phyloP scores from a whole-genome alignment of 23 red algal species.

The Chondrus crispus region DNA sequence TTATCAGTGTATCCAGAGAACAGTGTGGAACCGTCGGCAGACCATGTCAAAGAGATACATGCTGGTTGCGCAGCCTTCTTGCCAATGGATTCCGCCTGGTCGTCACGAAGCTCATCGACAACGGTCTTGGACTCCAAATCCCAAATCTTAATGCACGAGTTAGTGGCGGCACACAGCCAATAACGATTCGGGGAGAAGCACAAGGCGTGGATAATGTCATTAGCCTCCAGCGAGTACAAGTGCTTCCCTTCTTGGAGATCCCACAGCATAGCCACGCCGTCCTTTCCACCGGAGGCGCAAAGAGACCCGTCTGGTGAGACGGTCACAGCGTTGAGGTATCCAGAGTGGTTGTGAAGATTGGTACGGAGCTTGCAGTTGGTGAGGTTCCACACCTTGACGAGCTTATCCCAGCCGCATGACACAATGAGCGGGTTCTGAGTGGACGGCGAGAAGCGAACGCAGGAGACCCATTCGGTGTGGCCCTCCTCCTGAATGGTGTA shows the following conservation, averaged over 20 bases:
- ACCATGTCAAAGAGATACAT: conserved; percentile 95
- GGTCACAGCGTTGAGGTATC: conserved; percentile 94
- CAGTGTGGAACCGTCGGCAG: conserved; percentile 88
- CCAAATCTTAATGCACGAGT: conserved; percentile 95
- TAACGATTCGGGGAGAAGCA: conserved; percentile 99
- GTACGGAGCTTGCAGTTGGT: conserved; percentile 92
- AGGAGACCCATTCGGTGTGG: conserved; percentile 93
- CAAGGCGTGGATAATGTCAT: conserved; percentile 93
- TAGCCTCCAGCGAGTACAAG: conserved; percentile 95
- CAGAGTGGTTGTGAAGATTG: conserved; percentile 85
- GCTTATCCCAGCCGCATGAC: conserved; percentile 99
- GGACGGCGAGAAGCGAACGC: conserved; percentile 97
- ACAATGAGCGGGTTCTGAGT: conserved; percentile 90
- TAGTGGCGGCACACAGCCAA: conserved; percentile 98
- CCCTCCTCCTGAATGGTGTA: conserved; percentile 90
- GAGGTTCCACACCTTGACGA: conserved; percentile 99
- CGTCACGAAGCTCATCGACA: conserved; percentile 91
- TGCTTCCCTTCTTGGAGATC: conserved; percentile 95
- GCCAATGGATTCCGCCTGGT: conserved; percentile 64
- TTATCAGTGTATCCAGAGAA: conserved; percentile 98
- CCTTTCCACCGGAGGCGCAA: conserved; percentile 93
- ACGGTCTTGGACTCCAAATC: conserved; percentile 97
- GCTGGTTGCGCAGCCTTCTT: conserved; percentile 84
- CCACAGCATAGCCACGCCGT: conserved; percentile 94
- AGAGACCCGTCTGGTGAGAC: conserved; percentile 96